Conservation (phyloP, 2,329 filamentous ascomycete genomes). For the Clarireedia homoeocarpa region DNA sequence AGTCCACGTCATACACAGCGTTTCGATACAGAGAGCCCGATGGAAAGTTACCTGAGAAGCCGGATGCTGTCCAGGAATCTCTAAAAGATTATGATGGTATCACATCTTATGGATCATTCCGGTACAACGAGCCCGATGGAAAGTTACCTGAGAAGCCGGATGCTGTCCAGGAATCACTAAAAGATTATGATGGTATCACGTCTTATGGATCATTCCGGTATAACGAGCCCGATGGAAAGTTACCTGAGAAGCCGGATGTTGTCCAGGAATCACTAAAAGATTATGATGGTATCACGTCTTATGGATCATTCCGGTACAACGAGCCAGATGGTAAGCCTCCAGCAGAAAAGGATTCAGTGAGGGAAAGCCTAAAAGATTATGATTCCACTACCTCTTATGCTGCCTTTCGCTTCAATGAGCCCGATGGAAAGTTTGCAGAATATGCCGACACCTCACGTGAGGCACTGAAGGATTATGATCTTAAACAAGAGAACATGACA, state of each 20-base stretch:
- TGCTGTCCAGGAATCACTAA: constrained; percentile 30
- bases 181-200: constrained; percentile 16
- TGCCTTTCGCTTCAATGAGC: constrained; percentile 20
- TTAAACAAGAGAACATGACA: neutral
- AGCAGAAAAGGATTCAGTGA: constrained; percentile 24
- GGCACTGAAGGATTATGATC: constrained; percentile 24
- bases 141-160: constrained; percentile 18
- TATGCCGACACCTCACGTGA: constrained; percentile 29
- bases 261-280: constrained; percentile 30
- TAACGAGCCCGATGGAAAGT: constrained; percentile 21
- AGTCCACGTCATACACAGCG: constrained; percentile 16
- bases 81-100: constrained; percentile 20
- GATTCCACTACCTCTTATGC: constrained; percentile 27
- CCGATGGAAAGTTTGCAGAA: constrained; percentile 18
- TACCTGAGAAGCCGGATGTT: constrained; percentile 20
- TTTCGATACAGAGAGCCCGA: constrained; percentile 23
- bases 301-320: constrained; percentile 16
- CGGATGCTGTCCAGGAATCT: constrained; percentile 30
- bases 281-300: constrained; percentile 16
- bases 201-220: constrained; percentile 14
- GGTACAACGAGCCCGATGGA: constrained; percentile 21
- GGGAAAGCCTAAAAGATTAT: constrained; percentile 27
- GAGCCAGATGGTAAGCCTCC: constrained; percentile 20
- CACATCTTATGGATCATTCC: constrained; percentile 12
- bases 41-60: constrained; percentile 17